Conservation (phyloP, 73 alveolate species). For the Paramecium sonneborni region DNA sequence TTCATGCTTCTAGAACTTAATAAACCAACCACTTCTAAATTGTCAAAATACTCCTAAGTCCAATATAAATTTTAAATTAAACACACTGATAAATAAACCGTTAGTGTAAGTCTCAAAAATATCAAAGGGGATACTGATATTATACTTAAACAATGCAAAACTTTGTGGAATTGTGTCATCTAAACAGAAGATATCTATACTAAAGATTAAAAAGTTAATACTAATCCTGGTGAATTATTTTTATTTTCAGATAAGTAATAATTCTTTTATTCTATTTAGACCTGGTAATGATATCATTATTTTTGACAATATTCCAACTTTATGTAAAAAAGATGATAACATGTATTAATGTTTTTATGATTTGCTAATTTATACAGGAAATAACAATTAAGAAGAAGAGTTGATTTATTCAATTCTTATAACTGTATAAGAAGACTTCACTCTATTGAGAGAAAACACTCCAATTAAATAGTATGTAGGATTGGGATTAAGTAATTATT, state of each 20-base stretch:
- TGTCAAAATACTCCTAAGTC: not conserved
- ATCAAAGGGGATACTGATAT: slow-evolving; percentile 19
- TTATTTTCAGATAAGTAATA: not conserved
- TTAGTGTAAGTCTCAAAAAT: not conserved
- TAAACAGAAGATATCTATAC: not conserved
- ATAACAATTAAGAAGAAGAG: not conserved
- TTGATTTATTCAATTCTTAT: not conserved
- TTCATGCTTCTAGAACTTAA: not conserved
- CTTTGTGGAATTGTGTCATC: not conserved
- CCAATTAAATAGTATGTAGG: not conserved
- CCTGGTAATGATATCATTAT: slow-evolving; percentile 10
- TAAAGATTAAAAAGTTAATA: not conserved
- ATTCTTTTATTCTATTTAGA: not conserved
- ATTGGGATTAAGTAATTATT: not conserved
- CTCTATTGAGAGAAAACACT: not conserved
- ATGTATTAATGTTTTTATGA: not conserved
- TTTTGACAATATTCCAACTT: not conserved
- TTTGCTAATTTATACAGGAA: not conserved
- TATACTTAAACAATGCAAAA: not conserved
- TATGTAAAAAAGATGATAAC: not conserved
- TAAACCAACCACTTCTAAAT: not conserved
- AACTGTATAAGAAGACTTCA: not conserved
- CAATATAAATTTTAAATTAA: not conserved
- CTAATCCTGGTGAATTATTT: not conserved
- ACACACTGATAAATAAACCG: not conserved